Evolutionary conservation across 164 flowering plant genomes (phyloP).

Genomic region (Chimonanthus salicifolius): DNA sequence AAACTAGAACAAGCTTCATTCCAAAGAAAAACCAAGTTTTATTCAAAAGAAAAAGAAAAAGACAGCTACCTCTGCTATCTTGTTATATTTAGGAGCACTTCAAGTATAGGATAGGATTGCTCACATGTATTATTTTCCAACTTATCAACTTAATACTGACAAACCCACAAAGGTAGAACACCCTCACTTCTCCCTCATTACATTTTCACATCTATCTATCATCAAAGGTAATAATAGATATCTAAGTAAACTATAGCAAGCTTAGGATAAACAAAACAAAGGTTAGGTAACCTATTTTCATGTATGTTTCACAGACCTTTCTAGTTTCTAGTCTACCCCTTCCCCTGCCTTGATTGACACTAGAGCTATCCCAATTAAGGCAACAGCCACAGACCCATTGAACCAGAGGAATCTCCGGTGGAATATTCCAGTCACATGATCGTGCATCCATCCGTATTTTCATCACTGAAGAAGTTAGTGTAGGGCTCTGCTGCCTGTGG

Average conservation of each 20-base stretch:
- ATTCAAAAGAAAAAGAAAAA: too few species aligned
- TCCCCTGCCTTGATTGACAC: neutral
- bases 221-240: neutral
- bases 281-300: neutral
- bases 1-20: too few species aligned
- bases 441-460: slow-evolving; percentile 76
- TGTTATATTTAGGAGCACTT: neutral
- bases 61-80: neutral
- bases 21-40: too few species aligned
- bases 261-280: neutral
- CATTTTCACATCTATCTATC: neutral
- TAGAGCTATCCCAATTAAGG: neutral
- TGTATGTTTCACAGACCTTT: slow-evolving; percentile 3
- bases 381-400: neutral
- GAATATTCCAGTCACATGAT: slow-evolving; percentile 56
- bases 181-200: neutral
- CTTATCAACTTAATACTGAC: neutral
- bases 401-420: slow-evolving; percentile 2
- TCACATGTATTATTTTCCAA: neutral
- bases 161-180: neutral
- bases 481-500: slow-evolving; percentile 41
- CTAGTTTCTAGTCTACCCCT: neutral
- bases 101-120: neutral
- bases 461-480: slow-evolving; percentile 70
- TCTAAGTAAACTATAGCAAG: neutral